Percentiles rank a stretch among this genome's conserved stretches.
Evolutionary conservation across 2,329 filamentous ascomycete species (phyloP).

Genomic region (Pestalotiopsis sp.): DNA sequence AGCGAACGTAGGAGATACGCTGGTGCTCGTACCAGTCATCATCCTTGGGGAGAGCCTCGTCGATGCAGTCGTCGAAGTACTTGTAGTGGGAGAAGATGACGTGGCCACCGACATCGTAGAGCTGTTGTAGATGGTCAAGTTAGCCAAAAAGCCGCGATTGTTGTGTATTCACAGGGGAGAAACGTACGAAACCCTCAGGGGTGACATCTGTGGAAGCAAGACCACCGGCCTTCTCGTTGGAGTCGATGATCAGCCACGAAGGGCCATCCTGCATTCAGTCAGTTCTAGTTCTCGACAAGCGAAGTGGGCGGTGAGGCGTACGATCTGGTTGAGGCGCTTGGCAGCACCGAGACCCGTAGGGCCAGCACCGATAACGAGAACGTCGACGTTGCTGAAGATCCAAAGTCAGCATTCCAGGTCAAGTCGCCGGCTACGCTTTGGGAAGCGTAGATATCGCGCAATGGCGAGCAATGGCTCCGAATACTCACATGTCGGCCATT

Average conservation of each 20-base stretch:
- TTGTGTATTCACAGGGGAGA: neutral
- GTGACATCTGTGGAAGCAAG: constrained; percentile 94
- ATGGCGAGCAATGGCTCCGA: neutral
- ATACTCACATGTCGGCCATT: constrained; percentile 15
- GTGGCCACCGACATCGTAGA: constrained; percentile 98
- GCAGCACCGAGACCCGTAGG: constrained; percentile 97
- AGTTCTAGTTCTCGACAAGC: constrained; percentile 20
- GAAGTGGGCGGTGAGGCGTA: constrained; percentile 50
- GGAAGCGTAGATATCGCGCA: neutral
- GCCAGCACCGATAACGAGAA: constrained; percentile 96
- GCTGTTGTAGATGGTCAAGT: constrained; percentile 46
- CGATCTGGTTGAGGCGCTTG: constrained; percentile 95
- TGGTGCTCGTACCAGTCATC: constrained; percentile 98
- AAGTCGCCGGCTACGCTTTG: neutral
- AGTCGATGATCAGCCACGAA: constrained; percentile 95
- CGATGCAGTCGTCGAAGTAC: constrained; percentile 99
- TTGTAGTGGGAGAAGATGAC: constrained; percentile 99
- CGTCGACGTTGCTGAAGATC: constrained; percentile 75
- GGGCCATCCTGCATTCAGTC: constrained; percentile 68
- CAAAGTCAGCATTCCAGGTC: neutral
- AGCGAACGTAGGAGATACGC: constrained; percentile 98
- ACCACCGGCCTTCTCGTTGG: constrained; percentile 88
- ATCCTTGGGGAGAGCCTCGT: constrained; percentile 91
- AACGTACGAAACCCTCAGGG: constrained; percentile 92
- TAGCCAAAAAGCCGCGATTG: neutral